phyloP scores from a whole-genome alignment of 2,329 filamentous ascomycete species.

The Arthrinium phaeospermum region DNA sequence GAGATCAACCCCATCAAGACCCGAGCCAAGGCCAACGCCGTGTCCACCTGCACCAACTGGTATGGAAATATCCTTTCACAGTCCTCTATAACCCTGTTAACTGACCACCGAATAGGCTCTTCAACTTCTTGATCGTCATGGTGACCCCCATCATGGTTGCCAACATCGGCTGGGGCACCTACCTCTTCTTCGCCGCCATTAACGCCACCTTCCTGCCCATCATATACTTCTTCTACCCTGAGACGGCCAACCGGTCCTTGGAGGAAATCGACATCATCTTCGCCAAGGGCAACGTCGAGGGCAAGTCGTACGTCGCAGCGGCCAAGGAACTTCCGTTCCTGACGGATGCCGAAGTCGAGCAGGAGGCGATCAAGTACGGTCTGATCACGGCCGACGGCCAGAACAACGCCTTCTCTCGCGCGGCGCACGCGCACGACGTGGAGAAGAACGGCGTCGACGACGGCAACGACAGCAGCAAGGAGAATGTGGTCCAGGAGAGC shows the following conservation, averaged over 20 bases:
- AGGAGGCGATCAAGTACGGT: constrained; percentile 46
- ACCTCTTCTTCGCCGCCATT: constrained; percentile 53
- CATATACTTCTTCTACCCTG: constrained; percentile 59
- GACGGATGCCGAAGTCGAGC: constrained; percentile 55
- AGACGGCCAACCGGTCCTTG: constrained; percentile 54
- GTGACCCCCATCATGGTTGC: constrained; percentile 68
- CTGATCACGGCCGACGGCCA: constrained; percentile 23
- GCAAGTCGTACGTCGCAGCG: constrained; percentile 66
- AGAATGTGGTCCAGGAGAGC: constrained; percentile 14
- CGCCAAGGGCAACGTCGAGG: constrained; percentile 62
- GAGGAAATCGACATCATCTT: constrained; percentile 66
- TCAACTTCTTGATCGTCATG: constrained; percentile 61
- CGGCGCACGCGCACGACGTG: background rate
- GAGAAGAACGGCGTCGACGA: constrained; percentile 21
- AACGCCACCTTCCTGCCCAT: constrained; percentile 51
- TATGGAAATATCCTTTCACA: constrained; percentile 47
- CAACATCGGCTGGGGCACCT: constrained; percentile 59
- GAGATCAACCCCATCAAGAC: constrained; percentile 59
- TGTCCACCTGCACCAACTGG: constrained; percentile 60
- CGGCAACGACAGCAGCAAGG: constrained; percentile 16
- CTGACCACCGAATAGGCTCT: constrained; percentile 50
- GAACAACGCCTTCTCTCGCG: constrained; percentile 8
- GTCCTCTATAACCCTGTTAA: background rate
- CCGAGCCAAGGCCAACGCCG: constrained; percentile 51
- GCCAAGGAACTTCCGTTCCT: constrained; percentile 62